Evolutionary conservation across 805 yeast species (phyloP), one percentile per base, ranked within the genome.

Genomic region (Hanseniaspora mollemarum): DNA sequence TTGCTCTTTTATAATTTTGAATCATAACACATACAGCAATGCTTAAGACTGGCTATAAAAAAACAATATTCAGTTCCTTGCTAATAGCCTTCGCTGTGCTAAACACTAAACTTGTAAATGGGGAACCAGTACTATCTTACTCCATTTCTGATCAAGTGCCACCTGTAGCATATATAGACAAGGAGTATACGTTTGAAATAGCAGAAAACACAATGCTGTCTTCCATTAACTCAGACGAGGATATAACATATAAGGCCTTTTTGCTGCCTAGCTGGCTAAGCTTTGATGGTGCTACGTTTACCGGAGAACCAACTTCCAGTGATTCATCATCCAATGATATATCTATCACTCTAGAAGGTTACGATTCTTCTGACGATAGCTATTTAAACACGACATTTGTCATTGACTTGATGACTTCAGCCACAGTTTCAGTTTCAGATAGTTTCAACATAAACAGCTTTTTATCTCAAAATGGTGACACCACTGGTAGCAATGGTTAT

Each of bases 251-350:
- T 63, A 59, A 75, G 19, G 82, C 77, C 0, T 63, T 69, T 19
- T 67, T 72, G 49, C 67, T 81, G 45, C 98, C 98, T 1, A 54
- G 62, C 4, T 92, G 97, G 98, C 71, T 92, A 16, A 58, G 69
- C 0, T 86, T 90, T 56, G 94, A 87, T 64, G 57, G 76, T 1
- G 71, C 83, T 46, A 73, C 80, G 0, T 71, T 90, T 22, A 60
- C 76, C 1, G 98, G 98, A 4, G 77, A 78, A 0, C 94, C 90
- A 1, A 49, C 61, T 10, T 53, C 63, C 1, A 31, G 41, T 1
- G 25, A 31, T 3, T 60, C 56, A 2, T 55, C 56, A 6, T 76
- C 75, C 36, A 78, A 69, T 21, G 57, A 68, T 13, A 68, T 79
- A 37, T 58, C 68, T 2, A 76, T 92, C 61, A 66, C 70, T 0